Base-by-base conservation (phyloP, 2,329 filamentous ascomycete species). In the Esteya vermicola region DNA sequence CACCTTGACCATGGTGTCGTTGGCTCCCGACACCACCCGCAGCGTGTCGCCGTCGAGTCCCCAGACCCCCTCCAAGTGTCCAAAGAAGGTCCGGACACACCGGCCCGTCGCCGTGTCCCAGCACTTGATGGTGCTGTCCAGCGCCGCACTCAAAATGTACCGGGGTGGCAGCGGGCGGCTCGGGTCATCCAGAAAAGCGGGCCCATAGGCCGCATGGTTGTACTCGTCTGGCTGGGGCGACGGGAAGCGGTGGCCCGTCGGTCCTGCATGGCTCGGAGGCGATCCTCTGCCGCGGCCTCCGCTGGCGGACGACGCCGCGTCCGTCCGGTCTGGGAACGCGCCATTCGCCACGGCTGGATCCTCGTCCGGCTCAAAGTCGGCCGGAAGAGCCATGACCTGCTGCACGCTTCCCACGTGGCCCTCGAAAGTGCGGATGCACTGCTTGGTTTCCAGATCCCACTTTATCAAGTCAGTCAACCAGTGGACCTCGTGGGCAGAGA, bases 341-440 rank as follows among this genome's bases (percentile, higher is more conserved):
- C 45, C 45, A 35, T 54, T 61, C 35, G 60, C 35, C 70, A n/a
- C n/a, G n/a, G 66, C 6, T 53, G 57, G 6, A 62, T 48, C 70
- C 44, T 86, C 84, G 51, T 94, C 86, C 3, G 89, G 79, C 55
- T 95, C 86, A 51, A 93, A 94, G 54, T 94, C 88, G 8, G 75
- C 70, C 0, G 89, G 86, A 50, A 96, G 72, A 2, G 84, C 72
- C 7, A 93, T 64, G 10, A 95, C 78, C 59, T 95, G 88, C 57
- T 98, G 91, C 6, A 96, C 88, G 53, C 94, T 88, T 14, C 88
- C 91, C 14, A 95, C 86, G 53, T 98, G 91, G 7, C 88, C 89
- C 49, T 85, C 75, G 52, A 88, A 96, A 0, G 60, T 75, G 48
- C 68, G 69, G 55, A 96, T 81, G 55, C 83, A 89, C 40, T 73